Evolutionary conservation across 495 filamentous ascomycete genomes (phyloP).

Genomic region (Parmelia sp.): DNA sequence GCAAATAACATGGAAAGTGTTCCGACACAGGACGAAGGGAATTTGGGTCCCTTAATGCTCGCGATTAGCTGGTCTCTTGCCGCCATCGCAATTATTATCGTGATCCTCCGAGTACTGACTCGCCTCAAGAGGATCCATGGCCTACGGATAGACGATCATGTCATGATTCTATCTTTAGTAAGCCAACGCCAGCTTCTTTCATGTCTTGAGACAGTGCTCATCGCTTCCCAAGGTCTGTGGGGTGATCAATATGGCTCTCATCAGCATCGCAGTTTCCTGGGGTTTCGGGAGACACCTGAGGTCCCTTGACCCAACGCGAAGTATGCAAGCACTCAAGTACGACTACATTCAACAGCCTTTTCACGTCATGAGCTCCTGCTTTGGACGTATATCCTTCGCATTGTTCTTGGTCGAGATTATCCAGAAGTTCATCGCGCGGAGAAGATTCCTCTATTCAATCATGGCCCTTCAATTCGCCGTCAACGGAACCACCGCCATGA

Average conservation of each 20-base stretch:
- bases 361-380: neutral
- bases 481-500: neutral
- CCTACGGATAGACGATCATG: slow-evolving; percentile 2
- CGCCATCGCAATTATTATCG: neutral
- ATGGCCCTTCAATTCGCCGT: neutral
- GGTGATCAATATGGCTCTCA: neutral
- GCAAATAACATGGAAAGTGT: neutral
- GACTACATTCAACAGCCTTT: slow-evolving; percentile 1
- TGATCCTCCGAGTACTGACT: neutral
- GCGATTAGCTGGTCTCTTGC: neutral
- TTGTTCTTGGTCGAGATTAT: slow-evolving; percentile 3
- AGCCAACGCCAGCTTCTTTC: neutral
- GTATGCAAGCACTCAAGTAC: neutral
- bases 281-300: slow-evolving; percentile 1
- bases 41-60: neutral
- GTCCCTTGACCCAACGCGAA: neutral
- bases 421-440: neutral
- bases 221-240: neutral
- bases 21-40: neutral
- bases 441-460: neutral
- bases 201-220: neutral
- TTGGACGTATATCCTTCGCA: slow-evolving; percentile 3
- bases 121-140: neutral
- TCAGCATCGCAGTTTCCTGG: neutral
- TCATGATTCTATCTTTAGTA: neutral